Evolutionary conservation across 805 yeast genomes (phyloP).

Genomic region (Kazachstania kunashirensis): DNA sequence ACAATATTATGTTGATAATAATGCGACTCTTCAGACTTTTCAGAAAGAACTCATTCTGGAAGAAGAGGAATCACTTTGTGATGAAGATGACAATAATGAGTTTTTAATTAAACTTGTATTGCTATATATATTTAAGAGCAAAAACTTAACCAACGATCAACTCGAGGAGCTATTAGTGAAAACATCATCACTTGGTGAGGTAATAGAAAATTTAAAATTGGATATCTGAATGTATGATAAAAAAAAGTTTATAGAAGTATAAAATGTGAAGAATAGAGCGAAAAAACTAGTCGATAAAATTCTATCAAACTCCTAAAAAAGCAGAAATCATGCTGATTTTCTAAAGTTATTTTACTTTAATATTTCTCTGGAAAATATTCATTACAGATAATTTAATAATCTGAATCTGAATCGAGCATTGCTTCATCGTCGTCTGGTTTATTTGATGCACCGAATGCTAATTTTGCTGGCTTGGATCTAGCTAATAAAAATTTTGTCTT

Average conservation of each 20-base stretch:
- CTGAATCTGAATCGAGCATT: conserved; percentile 5
- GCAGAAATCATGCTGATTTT: not conserved
- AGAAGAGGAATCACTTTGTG: not conserved
- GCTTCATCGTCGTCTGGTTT: conserved; percentile 1
- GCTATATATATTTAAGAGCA: conserved; percentile 2
- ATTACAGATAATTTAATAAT: not conserved
- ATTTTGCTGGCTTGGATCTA: conserved; percentile 18
- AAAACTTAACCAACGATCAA: conserved; percentile 3
- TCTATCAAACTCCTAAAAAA: no score
- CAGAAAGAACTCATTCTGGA: not conserved
- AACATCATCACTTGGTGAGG: conserved; percentile 3
- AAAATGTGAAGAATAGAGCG: not conserved
- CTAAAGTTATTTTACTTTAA: no score
- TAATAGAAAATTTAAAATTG: conserved; percentile 1
- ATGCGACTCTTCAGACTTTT: not conserved
- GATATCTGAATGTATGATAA: not conserved
- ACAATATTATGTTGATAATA: conserved; percentile 5
- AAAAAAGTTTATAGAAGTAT: not conserved
- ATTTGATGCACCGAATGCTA: conserved; percentile 8
- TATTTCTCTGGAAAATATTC: no score
- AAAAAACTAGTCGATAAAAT: no score
- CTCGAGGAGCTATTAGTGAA: conserved; percentile 3
- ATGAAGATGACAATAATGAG: conserved; percentile 3
- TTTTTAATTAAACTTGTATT: conserved; percentile 4
- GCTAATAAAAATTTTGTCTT: conserved; percentile 26